Percentiles rank a stretch among this genome's conserved stretches.
Evolutionary conservation across 768 basidiomycete species (phyloP).

Genomic region (Lactifluus hygrophoroides): DNA sequence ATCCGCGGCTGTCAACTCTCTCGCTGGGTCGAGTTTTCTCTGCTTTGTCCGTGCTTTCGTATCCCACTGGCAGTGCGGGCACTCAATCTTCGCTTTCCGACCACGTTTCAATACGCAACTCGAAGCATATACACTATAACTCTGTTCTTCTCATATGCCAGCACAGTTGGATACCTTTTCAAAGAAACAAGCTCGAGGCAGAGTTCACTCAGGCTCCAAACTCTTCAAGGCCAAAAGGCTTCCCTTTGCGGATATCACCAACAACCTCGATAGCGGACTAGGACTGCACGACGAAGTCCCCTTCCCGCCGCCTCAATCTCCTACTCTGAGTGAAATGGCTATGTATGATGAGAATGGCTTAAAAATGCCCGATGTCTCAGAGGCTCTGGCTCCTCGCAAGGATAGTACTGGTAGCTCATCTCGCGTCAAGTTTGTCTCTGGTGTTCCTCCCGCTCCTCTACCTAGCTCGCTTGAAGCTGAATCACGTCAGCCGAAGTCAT

Average conservation of each 20-base stretch:
- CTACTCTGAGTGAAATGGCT: not conserved
- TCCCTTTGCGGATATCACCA: slow-evolving; percentile 19
- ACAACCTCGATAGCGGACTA: not conserved
- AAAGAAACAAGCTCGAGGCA: not conserved
- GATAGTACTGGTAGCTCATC: not conserved
- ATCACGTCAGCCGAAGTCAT: not conserved
- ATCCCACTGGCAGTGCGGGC: slow-evolving; percentile 11
- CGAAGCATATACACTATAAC: not conserved
- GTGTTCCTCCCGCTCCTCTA: not conserved
- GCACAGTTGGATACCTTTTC: not conserved
- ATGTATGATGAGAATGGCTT: not conserved
- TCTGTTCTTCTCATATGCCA: not conserved
- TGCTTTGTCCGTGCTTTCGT: slow-evolving; percentile 14
- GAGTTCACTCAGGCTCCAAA: not conserved
- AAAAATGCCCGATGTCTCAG: not conserved
- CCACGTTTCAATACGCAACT: not conserved
- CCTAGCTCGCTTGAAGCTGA: not conserved
- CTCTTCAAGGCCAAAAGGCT: not conserved
- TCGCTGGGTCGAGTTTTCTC: slow-evolving; percentile 10
- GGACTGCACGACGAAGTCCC: not conserved
- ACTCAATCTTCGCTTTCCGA: slow-evolving; percentile 1
- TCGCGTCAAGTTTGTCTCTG: not conserved
- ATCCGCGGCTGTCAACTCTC: not conserved
- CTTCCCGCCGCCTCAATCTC: not conserved
- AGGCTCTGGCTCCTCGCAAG: not conserved